phyloP scores from a whole-genome alignment of 2,329 filamentous ascomycete species.

The Microascus cirrosus region DNA sequence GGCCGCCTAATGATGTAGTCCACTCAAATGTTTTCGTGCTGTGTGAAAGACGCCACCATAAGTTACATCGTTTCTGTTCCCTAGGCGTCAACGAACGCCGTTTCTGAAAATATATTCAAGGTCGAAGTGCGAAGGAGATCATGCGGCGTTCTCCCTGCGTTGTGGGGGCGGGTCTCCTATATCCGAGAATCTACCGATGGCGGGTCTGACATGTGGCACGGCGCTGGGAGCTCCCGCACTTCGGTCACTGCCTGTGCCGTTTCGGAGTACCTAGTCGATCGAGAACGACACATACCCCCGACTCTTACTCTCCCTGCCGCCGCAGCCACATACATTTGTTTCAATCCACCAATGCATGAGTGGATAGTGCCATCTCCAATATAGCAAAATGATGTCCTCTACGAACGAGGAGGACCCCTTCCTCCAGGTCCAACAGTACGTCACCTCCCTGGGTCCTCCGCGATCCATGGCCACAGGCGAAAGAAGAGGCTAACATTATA shows the following conservation, averaged over 20 bases:
- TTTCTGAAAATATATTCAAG: background rate
- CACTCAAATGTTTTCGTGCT: no score
- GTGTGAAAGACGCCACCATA: no score
- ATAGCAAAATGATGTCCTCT: conserved; percentile 52
- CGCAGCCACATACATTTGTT: background rate
- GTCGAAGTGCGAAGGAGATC: background rate
- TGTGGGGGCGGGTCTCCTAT: background rate
- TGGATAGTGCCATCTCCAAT: background rate
- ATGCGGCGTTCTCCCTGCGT: background rate
- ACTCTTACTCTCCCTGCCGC: background rate
- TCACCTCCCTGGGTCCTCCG: background rate
- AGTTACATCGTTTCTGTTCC: no score
- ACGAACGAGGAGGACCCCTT: conserved; percentile 59
- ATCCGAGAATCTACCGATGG: background rate
- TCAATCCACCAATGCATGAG: background rate
- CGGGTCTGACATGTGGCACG: background rate
- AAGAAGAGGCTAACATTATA: background rate
- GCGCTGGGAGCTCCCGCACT: background rate
- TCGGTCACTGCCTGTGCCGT: background rate
- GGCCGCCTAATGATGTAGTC: no score
- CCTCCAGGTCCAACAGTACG: conserved; percentile 61
- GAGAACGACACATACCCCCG: background rate
- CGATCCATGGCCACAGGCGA: background rate
- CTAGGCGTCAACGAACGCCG: no score
- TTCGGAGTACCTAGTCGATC: background rate